Base-by-base conservation (phyloP, 1,284 basidiomycete species). In the Ustilago shanxiensis region DNA sequence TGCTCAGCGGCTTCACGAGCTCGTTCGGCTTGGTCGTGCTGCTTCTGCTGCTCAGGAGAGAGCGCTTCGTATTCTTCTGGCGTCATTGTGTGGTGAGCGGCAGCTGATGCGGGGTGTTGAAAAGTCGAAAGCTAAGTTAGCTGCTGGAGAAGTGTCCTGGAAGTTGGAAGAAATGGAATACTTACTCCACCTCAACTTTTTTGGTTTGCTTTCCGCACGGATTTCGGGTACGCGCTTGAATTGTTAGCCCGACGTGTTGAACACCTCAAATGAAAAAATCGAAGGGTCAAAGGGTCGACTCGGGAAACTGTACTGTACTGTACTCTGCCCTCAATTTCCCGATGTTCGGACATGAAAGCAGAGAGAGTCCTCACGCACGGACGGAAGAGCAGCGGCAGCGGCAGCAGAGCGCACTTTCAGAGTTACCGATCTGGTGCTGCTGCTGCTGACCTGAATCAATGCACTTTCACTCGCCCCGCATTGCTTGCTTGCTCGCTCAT, bases 1-100 rank as follows among this genome's bases (percentile, higher is more conserved):
- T 98, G 95, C 87, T 98, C 95, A 50, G 86, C 88, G 66, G 87
- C 87, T 87, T 98, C 95, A 28, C 90, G 89, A 57, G 89, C 89
- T 64, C 90, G 89, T 75, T 93, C 90, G 13, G 88, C 89, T 60
- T 88, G 90, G 81, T 98, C 95, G 72, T 90, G 89, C 26, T 87
- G 88, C 73, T 92, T 91, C 58, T 91, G 89, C 86, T 97, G 91
- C 82, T 93, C 93, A 52, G 90, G 89, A 22, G 91, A 89, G 79
- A 95, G 89, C 61, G 90, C 92, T 80, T 95, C 93, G 88, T 94
- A 91, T 35, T 82, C 92, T 89, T 83, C 89, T 64, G 86, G 86
- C 68, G 88, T 89, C 86, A 95, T 92, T 7, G 92, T 94, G 66
- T 37, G 37, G 11, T 41, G 33, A 20, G 24, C 47, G 55, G n/a